A percentile compares a stretch with the other conserved stretches of the same genome.
phyloP scores from a whole-genome alignment of 495 filamentous ascomycete genomes.

The Schizothecium vesticola region DNA sequence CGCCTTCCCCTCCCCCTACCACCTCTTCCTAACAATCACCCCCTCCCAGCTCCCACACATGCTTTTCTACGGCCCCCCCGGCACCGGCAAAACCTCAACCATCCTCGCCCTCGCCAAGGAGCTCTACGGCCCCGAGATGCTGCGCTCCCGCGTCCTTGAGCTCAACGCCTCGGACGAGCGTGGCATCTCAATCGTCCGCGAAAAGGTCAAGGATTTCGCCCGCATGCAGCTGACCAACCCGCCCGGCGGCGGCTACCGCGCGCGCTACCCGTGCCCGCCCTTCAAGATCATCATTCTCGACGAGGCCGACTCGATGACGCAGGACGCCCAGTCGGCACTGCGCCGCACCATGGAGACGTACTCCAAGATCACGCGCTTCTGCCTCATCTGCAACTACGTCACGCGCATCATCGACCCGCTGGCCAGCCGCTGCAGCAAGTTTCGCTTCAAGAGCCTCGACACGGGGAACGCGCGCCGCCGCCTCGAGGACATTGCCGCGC shows the following conservation, averaged over 20 bases:
- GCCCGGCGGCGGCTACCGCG: constrained; percentile 54
- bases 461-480: constrained; percentile 68
- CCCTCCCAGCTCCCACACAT: constrained; percentile 82
- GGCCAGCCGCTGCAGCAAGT: constrained; percentile 89
- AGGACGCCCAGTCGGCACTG: constrained; percentile 91
- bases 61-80: constrained; percentile 98
- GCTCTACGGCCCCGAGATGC: constrained; percentile 92
- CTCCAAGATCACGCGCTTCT: constrained; percentile 92
- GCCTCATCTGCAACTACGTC: constrained; percentile 97
- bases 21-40: constrained; percentile 4
- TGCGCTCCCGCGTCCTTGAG: constrained; percentile 91
- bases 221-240: constrained; percentile 86
- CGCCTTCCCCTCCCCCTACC: not conserved
- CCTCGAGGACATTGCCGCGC: constrained; percentile 71
- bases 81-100: constrained; percentile 98
- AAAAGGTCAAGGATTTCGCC: constrained; percentile 98
- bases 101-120: constrained; percentile 94
- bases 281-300: constrained; percentile 99
- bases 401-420: constrained; percentile 96
- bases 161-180: constrained; percentile 99
- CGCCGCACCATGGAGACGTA: constrained; percentile 97
- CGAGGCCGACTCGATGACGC: constrained; percentile 98
- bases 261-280: constrained; percentile 85
- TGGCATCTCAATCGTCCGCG: constrained; percentile 93
- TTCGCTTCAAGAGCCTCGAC: constrained; percentile 94